Conservation (phyloP, 352 stramenopile species). For the Globisporangium polare region DNA sequence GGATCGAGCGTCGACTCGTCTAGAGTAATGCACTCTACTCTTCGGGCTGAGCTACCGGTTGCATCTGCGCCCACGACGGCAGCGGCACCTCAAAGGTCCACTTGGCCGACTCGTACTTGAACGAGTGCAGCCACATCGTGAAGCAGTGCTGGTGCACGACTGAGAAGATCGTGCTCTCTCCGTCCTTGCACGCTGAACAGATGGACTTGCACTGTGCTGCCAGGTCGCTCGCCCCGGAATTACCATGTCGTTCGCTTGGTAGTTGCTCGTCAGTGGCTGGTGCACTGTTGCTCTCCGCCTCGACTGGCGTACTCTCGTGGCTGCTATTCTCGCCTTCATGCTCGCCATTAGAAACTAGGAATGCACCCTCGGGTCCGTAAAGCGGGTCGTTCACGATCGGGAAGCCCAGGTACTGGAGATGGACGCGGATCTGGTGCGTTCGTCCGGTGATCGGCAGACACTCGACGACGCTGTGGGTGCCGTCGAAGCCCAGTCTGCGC, state of each 20-base stretch:
- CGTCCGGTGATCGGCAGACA: slow-evolving; percentile 89
- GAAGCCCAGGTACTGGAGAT: slow-evolving; percentile 84
- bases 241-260: not conserved
- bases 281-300: not conserved
- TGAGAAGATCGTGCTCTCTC: slow-evolving; percentile 17
- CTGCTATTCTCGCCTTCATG: not conserved
- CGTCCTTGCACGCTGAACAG: slow-evolving; percentile 20
- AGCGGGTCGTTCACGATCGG: slow-evolving; percentile 95
- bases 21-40: too few relatives aligned
- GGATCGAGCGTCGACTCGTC: too few relatives aligned
- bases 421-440: slow-evolving; percentile 95
- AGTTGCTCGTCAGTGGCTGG: not conserved
- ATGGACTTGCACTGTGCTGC: slow-evolving; percentile 3
- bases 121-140: slow-evolving; percentile 52
- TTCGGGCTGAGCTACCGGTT: not conserved
- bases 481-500: slow-evolving; percentile 14
- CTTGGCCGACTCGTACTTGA: slow-evolving; percentile 32
- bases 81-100: slow-evolving; percentile 43
- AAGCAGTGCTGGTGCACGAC: slow-evolving; percentile 16
- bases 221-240: not conserved
- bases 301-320: not conserved
- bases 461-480: slow-evolving; percentile 74
- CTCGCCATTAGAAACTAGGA: not conserved
- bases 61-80: slow-evolving; percentile 26
- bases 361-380: slow-evolving; percentile 62